A percentile compares a stretch with the other conserved stretches of the same genome.
These are phyloP conservation scores for Cryphonectria nitschkei DNA, from an alignment of 2,329 filamentous ascomycete species.

Conservation along the genomic window DNA sequence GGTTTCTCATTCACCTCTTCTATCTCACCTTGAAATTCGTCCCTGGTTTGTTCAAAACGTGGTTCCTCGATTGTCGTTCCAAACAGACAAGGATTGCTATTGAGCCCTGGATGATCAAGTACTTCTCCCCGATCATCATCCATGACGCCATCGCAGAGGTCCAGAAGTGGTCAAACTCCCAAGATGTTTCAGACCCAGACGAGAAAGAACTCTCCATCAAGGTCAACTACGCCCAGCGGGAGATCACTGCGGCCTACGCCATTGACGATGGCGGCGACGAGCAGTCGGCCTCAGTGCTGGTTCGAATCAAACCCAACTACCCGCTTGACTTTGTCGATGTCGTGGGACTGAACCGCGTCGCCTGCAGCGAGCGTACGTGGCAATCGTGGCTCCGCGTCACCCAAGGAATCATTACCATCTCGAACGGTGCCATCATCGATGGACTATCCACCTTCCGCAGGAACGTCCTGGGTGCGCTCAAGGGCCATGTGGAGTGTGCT, in stretches of 20 bases:
- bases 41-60: constrained; percentile 77
- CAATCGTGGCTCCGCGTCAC: constrained; percentile 86
- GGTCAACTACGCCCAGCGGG: constrained; percentile 70
- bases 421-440: constrained; percentile 86
- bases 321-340: constrained; percentile 81
- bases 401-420: constrained; percentile 91
- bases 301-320: constrained; percentile 79
- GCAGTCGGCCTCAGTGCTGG: constrained; percentile 77
- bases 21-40: constrained; percentile 79
- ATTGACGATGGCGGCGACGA: constrained; percentile 68
- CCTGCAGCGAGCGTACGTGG: constrained; percentile 91
- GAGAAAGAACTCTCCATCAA: constrained; percentile 68
- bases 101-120: constrained; percentile 83
- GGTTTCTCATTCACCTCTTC: constrained; percentile 83
- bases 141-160: constrained; percentile 69
- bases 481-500: constrained; percentile 92
- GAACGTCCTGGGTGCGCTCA: constrained; percentile 85
- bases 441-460: constrained; percentile 82
- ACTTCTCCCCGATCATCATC: constrained; percentile 75
- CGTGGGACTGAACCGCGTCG: constrained; percentile 77
- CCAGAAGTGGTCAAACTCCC: constrained; percentile 63
- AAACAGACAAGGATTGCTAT: constrained; percentile 80
- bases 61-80: constrained; percentile 82
- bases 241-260: constrained; percentile 82
- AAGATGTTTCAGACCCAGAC: constrained; percentile 53